Evolutionary conservation across 202 grass and related monocot genomes (phyloP).

Genomic region (Schoenoplectus triqueter): DNA sequence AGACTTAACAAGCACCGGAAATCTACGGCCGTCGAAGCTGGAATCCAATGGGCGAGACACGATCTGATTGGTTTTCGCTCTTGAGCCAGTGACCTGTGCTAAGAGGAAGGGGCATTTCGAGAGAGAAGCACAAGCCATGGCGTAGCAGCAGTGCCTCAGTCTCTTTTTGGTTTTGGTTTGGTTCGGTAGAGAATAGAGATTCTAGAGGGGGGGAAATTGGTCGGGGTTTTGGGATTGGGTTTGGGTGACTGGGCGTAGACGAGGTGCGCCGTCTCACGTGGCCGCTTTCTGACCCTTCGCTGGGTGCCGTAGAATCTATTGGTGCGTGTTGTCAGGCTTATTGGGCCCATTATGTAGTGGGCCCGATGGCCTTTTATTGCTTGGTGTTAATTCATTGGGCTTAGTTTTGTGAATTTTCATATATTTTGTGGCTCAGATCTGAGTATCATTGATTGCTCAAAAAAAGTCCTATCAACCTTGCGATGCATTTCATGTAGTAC

Average conservation of each 20-base stretch:
- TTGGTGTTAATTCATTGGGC: not conserved
- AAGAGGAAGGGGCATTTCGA: conserved; percentile 15
- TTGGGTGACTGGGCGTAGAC: conserved; percentile 35
- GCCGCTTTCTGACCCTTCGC: conserved; percentile 48
- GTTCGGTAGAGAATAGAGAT: conserved; percentile 45
- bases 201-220: conserved; percentile 21
- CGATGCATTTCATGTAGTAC: too few relatives aligned
- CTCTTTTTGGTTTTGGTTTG: not conserved
- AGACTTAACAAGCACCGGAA: conserved; percentile 27
- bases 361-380: not conserved
- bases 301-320: not conserved
- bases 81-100: not conserved
- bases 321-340: not conserved
- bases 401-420: not conserved
- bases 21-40: not conserved
- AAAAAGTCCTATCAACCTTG: too few relatives aligned
- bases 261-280: conserved; percentile 46
- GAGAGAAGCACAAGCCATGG: conserved; percentile 31
- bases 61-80: conserved; percentile 4
- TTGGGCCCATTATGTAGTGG: not conserved
- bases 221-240: conserved; percentile 30
- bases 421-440: too few relatives aligned
- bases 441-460: too few relatives aligned
- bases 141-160: not conserved
- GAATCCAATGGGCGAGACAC: not conserved